A percentile compares a stretch with the other conserved stretches of the same genome.
phyloP scores from a whole-genome alignment of 371 early-diverging fungal genomes.

The Mucor saturninus region DNA sequence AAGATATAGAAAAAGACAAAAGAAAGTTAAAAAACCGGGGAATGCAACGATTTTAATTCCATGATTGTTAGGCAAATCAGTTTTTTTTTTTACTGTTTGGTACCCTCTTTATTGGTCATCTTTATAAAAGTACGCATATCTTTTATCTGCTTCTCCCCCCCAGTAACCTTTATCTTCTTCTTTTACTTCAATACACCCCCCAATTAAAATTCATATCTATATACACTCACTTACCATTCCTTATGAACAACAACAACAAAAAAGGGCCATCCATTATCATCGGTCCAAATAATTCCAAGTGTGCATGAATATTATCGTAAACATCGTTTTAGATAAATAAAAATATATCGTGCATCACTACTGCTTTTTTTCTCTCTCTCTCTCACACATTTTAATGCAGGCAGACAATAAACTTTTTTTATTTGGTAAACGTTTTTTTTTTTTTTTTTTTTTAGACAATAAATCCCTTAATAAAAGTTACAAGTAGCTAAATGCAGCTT shows the following conservation, averaged over 20 bases:
- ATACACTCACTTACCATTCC: slow-evolving; percentile 28
- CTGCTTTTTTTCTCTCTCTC: slow-evolving; percentile 8
- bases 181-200: slow-evolving; percentile 31
- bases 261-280: slow-evolving; percentile 21
- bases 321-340: slow-evolving; percentile 31
- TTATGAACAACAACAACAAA: slow-evolving; percentile 34
- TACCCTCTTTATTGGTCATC: background rate
- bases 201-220: slow-evolving; percentile 14
- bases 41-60: slow-evolving; percentile 22
- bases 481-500: too few species aligned
- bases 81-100: background rate
- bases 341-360: slow-evolving; percentile 27
- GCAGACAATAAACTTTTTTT: slow-evolving; percentile 20
- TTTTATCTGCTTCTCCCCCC: too few species aligned
- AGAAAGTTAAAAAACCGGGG: slow-evolving; percentile 8
- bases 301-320: slow-evolving; percentile 10
- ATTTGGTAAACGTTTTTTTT: too few species aligned
- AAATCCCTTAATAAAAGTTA: slow-evolving; percentile 2
- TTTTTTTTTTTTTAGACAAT: background rate
- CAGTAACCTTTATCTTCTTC: slow-evolving; percentile 30
- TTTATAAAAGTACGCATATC: background rate
- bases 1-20: slow-evolving; percentile 2
- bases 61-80: slow-evolving; percentile 24
- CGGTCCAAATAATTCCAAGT: slow-evolving; percentile 22
- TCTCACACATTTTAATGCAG: slow-evolving; percentile 22